A percentile compares a stretch with the other conserved stretches of the same genome.
These are phyloP conservation scores for Aspergillus carlsbadensis DNA, from an alignment of 495 filamentous ascomycete species.

Conservation along the genomic window DNA sequence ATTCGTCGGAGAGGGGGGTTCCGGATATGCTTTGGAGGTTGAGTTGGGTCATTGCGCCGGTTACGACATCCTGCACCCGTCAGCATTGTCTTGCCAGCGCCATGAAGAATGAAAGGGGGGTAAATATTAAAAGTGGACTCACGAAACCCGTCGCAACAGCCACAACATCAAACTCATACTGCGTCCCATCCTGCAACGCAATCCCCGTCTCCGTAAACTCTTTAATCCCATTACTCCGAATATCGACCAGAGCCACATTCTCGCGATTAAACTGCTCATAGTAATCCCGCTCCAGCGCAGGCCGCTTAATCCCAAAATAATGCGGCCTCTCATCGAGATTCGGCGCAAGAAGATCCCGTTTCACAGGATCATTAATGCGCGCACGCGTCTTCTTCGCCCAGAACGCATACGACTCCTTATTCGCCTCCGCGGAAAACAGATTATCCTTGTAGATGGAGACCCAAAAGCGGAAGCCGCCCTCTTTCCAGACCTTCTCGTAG, in stretches of 20 bases:
- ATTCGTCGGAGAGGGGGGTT: not conserved
- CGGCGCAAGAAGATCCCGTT: conserved; percentile 55
- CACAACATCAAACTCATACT: conserved; percentile 51
- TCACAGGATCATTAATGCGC: conserved; percentile 48
- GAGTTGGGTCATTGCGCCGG: conserved; percentile 5
- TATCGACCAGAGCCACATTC: conserved; percentile 54
- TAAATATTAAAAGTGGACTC: too few species aligned
- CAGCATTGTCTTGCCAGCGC: not conserved
- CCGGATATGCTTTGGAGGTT: not conserved
- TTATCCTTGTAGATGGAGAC: conserved; percentile 51
- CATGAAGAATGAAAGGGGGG: not conserved
- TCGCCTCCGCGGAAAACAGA: conserved; percentile 45
- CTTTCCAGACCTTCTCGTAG: conserved; percentile 45
- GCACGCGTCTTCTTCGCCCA: conserved; percentile 53
- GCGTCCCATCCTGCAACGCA: conserved; percentile 34
- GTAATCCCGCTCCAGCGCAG: conserved; percentile 53
- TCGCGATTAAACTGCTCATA: conserved; percentile 58
- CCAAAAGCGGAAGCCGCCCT: conserved; percentile 54
- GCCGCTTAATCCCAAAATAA: conserved; percentile 53
- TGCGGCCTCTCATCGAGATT: conserved; percentile 50
- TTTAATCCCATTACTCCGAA: conserved; percentile 47
- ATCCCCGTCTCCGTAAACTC: conserved; percentile 49
- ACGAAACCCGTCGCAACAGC: conserved; percentile 57
- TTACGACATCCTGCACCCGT: not conserved
- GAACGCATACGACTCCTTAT: conserved; percentile 53